Conservation (phyloP, 768 basidiomycete species). For the Podaxis pistillaris region DNA sequence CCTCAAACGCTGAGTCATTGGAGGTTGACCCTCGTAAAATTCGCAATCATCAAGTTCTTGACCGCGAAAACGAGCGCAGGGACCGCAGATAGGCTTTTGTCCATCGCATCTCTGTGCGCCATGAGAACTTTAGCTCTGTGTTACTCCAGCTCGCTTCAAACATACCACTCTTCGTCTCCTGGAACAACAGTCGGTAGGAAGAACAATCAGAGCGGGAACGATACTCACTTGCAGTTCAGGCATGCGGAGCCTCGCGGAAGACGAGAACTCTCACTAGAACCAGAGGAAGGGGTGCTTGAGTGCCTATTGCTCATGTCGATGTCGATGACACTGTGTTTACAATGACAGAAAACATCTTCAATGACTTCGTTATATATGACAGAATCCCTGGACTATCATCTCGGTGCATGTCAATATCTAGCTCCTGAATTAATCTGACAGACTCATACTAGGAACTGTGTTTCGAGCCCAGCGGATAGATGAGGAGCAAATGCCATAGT, state of each 20-base stretch:
- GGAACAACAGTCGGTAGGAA: background rate
- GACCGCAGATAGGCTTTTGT: slow-evolving; percentile 46
- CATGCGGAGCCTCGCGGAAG: slow-evolving; percentile 52
- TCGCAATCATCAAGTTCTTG: slow-evolving; percentile 48
- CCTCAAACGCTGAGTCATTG: slow-evolving; percentile 45
- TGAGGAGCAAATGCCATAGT: background rate
- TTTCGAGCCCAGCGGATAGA: background rate
- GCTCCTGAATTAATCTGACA: background rate
- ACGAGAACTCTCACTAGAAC: slow-evolving; percentile 10
- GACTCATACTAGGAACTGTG: slow-evolving; percentile 6
- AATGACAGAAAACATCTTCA: background rate
- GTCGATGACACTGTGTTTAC: background rate
- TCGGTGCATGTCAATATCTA: background rate
- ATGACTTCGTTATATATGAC: slow-evolving; percentile 9
- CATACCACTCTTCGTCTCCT: slow-evolving; percentile 10
- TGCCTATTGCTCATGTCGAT: slow-evolving; percentile 8
- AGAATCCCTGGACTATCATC: slow-evolving; percentile 4
- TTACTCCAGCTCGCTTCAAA: background rate
- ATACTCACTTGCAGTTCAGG: slow-evolving; percentile 46
- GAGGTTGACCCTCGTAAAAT: slow-evolving; percentile 44
- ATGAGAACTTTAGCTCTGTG: background rate
- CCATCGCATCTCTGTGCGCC: slow-evolving; percentile 53
- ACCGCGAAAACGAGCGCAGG: slow-evolving; percentile 41
- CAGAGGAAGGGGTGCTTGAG: slow-evolving; percentile 15
- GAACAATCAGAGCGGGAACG: background rate